Percentiles rank a stretch among this genome's conserved stretches.
These are phyloP conservation scores for Fusarium sororula DNA, from an alignment of 2,329 filamentous ascomycete genomes.

Conservation along the genomic window DNA sequence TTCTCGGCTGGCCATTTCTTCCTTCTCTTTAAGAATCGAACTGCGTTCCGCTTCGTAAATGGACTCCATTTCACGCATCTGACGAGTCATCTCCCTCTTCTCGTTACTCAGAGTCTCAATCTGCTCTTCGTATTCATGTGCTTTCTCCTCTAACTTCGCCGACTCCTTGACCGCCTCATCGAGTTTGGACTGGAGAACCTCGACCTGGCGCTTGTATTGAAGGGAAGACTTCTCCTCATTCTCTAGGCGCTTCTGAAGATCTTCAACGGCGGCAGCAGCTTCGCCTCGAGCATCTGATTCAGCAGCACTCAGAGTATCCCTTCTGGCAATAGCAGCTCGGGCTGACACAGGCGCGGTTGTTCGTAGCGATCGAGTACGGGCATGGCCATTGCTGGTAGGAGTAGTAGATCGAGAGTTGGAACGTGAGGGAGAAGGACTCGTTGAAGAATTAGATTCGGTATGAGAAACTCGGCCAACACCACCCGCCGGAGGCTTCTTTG, in stretches of 20 bases:
- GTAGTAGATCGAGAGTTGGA: slow-evolving; percentile 56
- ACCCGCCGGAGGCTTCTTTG: slow-evolving; percentile 62
- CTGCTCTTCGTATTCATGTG: slow-evolving; percentile 86
- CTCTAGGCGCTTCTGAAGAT: slow-evolving; percentile 83
- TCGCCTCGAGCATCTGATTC: slow-evolving; percentile 83
- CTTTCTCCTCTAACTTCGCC: slow-evolving; percentile 83
- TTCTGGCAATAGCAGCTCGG: slow-evolving; percentile 73
- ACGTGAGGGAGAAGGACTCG: slow-evolving; percentile 52
- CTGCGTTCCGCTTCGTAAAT: slow-evolving; percentile 92
- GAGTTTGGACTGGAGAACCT: slow-evolving; percentile 84
- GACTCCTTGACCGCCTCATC: slow-evolving; percentile 88
- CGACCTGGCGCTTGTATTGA: slow-evolving; percentile 83
- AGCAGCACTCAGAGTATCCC: slow-evolving; percentile 59
- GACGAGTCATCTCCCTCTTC: slow-evolving; percentile 82
- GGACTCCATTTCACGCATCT: slow-evolving; percentile 89
- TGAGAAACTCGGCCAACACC: slow-evolving; percentile 58
- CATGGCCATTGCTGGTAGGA: slow-evolving; percentile 49
- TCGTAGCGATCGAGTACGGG: slow-evolving; percentile 72
- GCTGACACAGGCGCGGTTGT: slow-evolving; percentile 75
- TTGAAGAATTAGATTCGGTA: slow-evolving; percentile 48
- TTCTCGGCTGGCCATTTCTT: slow-evolving; percentile 83
- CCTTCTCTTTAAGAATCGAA: slow-evolving; percentile 89
- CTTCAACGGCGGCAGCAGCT: slow-evolving; percentile 80
- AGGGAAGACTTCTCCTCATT: slow-evolving; percentile 82
- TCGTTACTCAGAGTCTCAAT: slow-evolving; percentile 84